Evolutionary conservation across 768 basidiomycete species (phyloP), one percentile per base, ranked within the genome.

Genomic region (Sarcodon aspratus): DNA sequence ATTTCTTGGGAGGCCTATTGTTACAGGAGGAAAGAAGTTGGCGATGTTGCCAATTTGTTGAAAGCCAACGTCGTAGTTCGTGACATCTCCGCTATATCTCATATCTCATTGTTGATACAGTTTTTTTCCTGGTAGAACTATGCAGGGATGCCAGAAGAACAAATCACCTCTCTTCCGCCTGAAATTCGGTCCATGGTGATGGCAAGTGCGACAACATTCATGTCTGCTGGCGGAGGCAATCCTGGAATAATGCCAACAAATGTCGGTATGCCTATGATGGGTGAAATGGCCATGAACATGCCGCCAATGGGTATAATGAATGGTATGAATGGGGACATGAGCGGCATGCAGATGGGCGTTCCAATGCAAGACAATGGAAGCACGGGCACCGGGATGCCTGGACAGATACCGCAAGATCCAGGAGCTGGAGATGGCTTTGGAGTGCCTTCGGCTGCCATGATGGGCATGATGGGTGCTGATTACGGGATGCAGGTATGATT

Each of bases 1-100:
- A 75, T 89, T 12, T 87, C 86, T 33, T 99, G 93, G 92, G 88
- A 91, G 60, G 83, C 82, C 37, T 99, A 95, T 59, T 88, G 84
- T 57, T 85, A 87, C 63, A 76, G 89, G 57, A 73, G 91, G 57
- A 74, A 86, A 37, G 86, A 91, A 49, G 62, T 91, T 46, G 83
- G 86, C 2, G 89, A 91, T 50, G 71, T 85, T 48, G 86, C 85
- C 0, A 79, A 75, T 50, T 79, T 88, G 42, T 73, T 93, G 49
- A 92, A 92, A 60, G 77, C 79, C 1, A 89, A 87, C 56, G 85
- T 93, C 47, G 70, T 91, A 51, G 88, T 91, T 57, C 57, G 85
- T 72, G 21, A 31, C 17, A 9, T 42, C 7, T 5, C 9, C n/a
- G 42, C 8, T 7, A 50, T 36, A 49, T 27, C 50, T 12, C 32